Percentiles rank a stretch among this genome's conserved stretches.
phyloP scores from a whole-genome alignment of 306 rosid genomes.

The Prunus armeniaca region DNA sequence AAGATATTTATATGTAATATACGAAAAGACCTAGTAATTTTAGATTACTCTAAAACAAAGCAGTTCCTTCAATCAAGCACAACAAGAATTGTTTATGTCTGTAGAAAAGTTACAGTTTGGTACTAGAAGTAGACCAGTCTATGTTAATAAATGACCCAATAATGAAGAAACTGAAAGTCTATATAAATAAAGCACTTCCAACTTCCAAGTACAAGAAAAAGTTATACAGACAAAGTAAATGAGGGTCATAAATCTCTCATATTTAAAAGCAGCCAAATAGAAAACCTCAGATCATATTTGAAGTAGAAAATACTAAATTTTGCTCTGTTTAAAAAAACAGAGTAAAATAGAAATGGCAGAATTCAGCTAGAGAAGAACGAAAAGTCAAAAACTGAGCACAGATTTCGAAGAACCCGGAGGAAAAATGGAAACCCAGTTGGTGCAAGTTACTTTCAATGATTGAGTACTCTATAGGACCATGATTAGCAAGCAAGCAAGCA shows the following conservation, averaged over 20 bases:
- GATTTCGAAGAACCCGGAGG: conserved; percentile 23
- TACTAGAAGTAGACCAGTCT: not conserved
- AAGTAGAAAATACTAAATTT: too few relatives aligned
- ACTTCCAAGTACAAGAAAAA: conserved; percentile 1
- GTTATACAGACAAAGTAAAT: not conserved
- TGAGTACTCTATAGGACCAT: conserved; percentile 38
- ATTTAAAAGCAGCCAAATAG: not conserved
- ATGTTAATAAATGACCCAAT: not conserved
- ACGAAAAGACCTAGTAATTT: not conserved
- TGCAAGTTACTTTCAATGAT: conserved; percentile 47
- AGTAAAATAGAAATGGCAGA: not conserved
- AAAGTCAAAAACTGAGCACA: not conserved
- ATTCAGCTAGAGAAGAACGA: conserved; percentile 12
- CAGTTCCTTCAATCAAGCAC: not conserved
- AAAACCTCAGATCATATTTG: not conserved
- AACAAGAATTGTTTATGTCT: not conserved
- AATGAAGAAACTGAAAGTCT: not conserved
- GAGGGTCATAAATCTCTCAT: not conserved
- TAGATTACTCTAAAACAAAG: not conserved
- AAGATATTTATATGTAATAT: too few relatives aligned
- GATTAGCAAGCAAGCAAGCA: conserved; percentile 26
- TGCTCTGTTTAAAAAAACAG: not conserved
- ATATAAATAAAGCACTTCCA: not conserved
- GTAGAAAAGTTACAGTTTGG: not conserved
- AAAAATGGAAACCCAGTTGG: conserved; percentile 15